Base-by-base conservation (phyloP, 345 rosid species). In the Aquilaria malaccensis region DNA sequence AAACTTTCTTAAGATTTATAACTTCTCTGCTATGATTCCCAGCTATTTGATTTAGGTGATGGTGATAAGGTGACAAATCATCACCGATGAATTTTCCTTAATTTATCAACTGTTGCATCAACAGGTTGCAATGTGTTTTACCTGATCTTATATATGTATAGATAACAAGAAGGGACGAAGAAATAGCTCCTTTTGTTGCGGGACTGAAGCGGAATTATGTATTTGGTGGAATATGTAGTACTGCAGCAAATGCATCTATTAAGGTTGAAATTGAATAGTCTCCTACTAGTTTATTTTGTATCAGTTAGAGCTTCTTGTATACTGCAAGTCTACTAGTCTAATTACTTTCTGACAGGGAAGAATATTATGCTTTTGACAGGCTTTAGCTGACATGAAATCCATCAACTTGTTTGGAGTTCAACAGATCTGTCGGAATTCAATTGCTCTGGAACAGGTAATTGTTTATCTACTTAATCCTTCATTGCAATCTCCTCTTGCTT, bases 401-500 rank as follows among this genome's bases (percentile, higher is more conserved):
- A 73, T 88, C 74, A 94, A 91, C 73, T 93, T 94, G 64, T 94
- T 94, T n/a, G 97, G 99, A 72, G 99, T 91, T 75, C 99, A 94
- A 67, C 99, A 88, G 78, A 88, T 94, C 64, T 90, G 99, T 68
- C 86, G 97, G 54, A 94, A 94, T 78, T 80, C 97, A 55, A 91
- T 94, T 66, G 97, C 99, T 33, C 59, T 94, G 77, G 97, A 95
- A 69, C 99, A 90, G 95, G 99, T 94, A 69, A 68, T 62, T 37
- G n/a, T 53, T 41, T 53, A 33, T 22, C 22, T 56, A 37, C 43
- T 37, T 37, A 9, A 37, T 37, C 43, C 2, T 37, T 9, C 43
- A 37, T 9, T 4, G 7, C 43, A 37, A 37, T 37, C 7, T 37
- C 7, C 7, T 1, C 43, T 37, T 37, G 43, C 43, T 4, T 9